These are phyloP conservation scores for Lasiosphaeria miniovina DNA, from an alignment of 495 filamentous ascomycete species.

Conservation along the genomic window DNA sequence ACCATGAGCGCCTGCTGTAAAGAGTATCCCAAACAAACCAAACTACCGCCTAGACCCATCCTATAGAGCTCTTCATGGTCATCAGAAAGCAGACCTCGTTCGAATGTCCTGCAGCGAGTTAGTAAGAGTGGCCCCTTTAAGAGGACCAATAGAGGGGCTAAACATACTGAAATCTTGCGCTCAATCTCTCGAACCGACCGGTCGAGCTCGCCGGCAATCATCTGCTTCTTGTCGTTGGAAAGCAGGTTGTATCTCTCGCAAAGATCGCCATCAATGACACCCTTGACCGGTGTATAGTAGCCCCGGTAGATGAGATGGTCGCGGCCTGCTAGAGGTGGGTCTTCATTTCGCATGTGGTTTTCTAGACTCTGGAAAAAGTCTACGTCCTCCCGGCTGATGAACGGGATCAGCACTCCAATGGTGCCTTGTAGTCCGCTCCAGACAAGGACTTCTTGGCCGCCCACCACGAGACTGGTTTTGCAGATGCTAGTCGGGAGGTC, in stretches of 20 bases:
- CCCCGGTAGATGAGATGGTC: conserved; percentile 93
- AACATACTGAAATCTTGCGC: conserved; percentile 84
- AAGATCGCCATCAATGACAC: conserved; percentile 95
- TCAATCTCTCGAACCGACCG: conserved; percentile 88
- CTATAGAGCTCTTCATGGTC: not conserved
- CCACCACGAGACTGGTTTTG: conserved; percentile 85
- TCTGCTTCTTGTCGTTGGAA: conserved; percentile 81
- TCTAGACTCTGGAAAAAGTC: conserved; percentile 97
- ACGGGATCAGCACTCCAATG: conserved; percentile 86
- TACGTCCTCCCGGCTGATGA: conserved; percentile 84
- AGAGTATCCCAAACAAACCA: not conserved
- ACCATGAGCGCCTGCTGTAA: conserved; percentile 1
- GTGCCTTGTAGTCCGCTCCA: conserved; percentile 96
- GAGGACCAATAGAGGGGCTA: not conserved
- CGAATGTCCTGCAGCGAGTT: conserved; percentile 67
- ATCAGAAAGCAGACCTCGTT: conserved; percentile 77
- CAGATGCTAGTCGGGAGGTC: conserved; percentile 89
- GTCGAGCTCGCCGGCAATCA: conserved; percentile 90
- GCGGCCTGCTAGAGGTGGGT: conserved; percentile 81
- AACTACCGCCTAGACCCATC: not conserved
- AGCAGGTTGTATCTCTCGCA: conserved; percentile 86
- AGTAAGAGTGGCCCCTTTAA: conserved; percentile 11
- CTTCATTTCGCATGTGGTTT: conserved; percentile 76
- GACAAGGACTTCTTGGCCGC: conserved; percentile 84
- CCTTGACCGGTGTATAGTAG: conserved; percentile 97